Evolutionary conservation across 1,139 yeast species (phyloP), one percentile per base, ranked within the genome.

Genomic region (Taphrina populina): DNA sequence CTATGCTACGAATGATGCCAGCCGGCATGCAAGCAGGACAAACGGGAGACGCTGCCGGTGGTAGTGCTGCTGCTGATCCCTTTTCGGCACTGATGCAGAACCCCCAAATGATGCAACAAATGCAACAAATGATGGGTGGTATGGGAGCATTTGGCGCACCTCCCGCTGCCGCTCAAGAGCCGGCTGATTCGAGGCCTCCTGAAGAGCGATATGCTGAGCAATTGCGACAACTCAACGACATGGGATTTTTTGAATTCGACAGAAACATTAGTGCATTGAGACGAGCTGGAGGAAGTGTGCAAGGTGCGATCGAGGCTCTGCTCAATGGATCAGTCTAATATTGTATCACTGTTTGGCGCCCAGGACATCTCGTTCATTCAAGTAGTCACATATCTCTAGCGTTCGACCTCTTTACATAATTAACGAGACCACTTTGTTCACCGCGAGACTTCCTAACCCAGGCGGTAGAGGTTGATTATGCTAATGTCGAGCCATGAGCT

Each of bases 251-350:
- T 63, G 97, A 92, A 64, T 92, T 90, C 67, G 97, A 92, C 63
- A 78, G 87, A 64, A 92, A 92, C 66, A 88, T 92, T 17, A 83
- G 83, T 23, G 97, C 97, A 1, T 76, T 92, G 65, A 81, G 96
- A 73, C 81, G 97, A 71, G 81, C 94, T 58, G 97, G 97, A 23
- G 98, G 98, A 10, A 86, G 90, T 63, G 97, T 92, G 17, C 96
- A 92, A 71, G 97, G 97, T 37, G 98, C 98, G 11, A 77, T 92
- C 57, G 96, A 90, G 70, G 86, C 88, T 59, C 75, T 92, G 65
- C 77, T 92, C 60, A 83, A 77, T 62, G 84, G 83, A n/a, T 20
- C 37, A 15, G 11, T 33, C 15, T 44, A 44, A 44, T 34, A 8
- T 27, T 27, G 10, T 27, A 27, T 27, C 30, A 27, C 30, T 7